These are phyloP conservation scores for Mycosphaerelloides madeirae DNA, from an alignment of 2,329 filamentous ascomycete species.

Conservation along the genomic window DNA sequence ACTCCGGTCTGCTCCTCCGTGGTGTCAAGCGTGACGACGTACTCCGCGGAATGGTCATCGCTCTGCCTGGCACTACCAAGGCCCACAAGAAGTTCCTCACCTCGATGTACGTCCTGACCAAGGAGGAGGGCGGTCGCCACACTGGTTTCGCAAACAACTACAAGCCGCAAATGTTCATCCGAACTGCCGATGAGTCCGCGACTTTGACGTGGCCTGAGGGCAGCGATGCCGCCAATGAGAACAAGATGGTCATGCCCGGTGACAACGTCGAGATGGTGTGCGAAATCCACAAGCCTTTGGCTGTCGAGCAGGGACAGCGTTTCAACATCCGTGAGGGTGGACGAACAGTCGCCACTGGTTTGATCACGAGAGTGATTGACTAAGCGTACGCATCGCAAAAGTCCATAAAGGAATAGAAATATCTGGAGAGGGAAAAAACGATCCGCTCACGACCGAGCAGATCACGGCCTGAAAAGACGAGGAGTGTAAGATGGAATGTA, in stretches of 20 bases:
- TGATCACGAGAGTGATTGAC: slow-evolving; percentile 37
- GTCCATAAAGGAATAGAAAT: neutral
- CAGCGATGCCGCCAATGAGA: slow-evolving; percentile 58
- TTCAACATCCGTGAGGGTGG: slow-evolving; percentile 99
- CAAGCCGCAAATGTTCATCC: slow-evolving; percentile 91
- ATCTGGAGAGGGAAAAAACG: neutral
- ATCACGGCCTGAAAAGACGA: neutral
- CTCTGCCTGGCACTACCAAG: slow-evolving; percentile 76
- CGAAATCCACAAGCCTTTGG: slow-evolving; percentile 76
- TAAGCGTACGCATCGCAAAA: slow-evolving; percentile 15
- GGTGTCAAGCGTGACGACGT: slow-evolving; percentile 95
- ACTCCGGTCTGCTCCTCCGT: slow-evolving; percentile 93
- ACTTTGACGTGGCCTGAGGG: slow-evolving; percentile 83
- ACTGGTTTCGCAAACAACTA: slow-evolving; percentile 96
- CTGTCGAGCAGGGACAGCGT: slow-evolving; percentile 84
- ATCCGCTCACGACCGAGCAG: neutral
- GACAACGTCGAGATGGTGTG: slow-evolving; percentile 98
- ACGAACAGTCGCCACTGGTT: slow-evolving; percentile 47
- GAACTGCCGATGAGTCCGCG: slow-evolving; percentile 75
- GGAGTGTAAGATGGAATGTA: slow-evolving; percentile 13
- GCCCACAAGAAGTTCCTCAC: slow-evolving; percentile 87
- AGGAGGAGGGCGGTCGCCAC: slow-evolving; percentile 97
- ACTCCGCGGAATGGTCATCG: slow-evolving; percentile 88
- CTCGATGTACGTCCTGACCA: slow-evolving; percentile 94
- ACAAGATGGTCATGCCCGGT: slow-evolving; percentile 91